These are phyloP conservation scores for Capillidium heterosporum DNA, from an alignment of 371 early-diverging fungal species.

Conservation along the genomic window DNA sequence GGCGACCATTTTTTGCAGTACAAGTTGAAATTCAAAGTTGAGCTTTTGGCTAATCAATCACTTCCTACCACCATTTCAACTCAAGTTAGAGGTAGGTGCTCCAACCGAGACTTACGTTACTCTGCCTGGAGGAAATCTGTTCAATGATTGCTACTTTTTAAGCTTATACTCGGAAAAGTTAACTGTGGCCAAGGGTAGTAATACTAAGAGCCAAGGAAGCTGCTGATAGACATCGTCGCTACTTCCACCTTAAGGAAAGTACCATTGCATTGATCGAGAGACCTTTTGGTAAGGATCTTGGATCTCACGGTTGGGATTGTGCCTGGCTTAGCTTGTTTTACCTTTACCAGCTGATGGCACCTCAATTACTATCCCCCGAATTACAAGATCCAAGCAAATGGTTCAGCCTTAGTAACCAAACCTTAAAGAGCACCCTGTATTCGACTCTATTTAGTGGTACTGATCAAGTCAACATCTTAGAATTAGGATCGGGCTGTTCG, in stretches of 20 bases:
- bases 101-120: background rate
- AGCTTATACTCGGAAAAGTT: background rate
- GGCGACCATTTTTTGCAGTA: too few species aligned
- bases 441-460: background rate
- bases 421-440: background rate
- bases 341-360: background rate
- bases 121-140: background rate
- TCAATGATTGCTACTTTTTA: background rate
- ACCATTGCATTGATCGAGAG: background rate
- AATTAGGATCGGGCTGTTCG: background rate
- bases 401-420: background rate
- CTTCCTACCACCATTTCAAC: background rate
- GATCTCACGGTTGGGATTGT: slow-evolving; percentile 4
- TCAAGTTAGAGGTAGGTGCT: background rate
- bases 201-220: too few species aligned
- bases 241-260: background rate
- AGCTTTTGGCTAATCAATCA: too few species aligned
- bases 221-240: background rate
- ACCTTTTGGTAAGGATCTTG: background rate
- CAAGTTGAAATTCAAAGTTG: too few species aligned
- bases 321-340: background rate
- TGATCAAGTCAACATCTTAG: background rate
- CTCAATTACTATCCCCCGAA: background rate
- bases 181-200: too few species aligned
- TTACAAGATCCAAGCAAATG: background rate